phyloP scores from a whole-genome alignment of 805 yeast genomes.

The Candida multigemmis region DNA sequence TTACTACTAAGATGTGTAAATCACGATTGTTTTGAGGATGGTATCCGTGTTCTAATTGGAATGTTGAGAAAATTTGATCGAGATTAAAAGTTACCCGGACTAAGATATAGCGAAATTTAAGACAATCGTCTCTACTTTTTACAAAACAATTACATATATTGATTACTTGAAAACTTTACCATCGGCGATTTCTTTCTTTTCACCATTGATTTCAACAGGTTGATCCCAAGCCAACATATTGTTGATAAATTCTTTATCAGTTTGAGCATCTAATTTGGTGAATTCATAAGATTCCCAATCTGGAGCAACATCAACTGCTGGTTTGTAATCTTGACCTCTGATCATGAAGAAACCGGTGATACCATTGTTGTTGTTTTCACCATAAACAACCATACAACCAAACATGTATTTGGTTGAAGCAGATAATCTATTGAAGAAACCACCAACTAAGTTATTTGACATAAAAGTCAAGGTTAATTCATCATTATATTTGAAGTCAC shows the following conservation, averaged over 20 bases:
- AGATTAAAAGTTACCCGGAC: too few relatives aligned
- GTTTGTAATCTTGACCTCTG: constrained; percentile 85
- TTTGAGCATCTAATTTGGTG: constrained; percentile 74
- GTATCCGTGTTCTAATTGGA: too few relatives aligned
- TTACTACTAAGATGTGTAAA: too few relatives aligned
- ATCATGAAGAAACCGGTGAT: constrained; percentile 90
- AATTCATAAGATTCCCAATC: constrained; percentile 94
- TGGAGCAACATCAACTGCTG: constrained; percentile 98
- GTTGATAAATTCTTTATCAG: constrained; percentile 66
- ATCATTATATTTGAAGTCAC: constrained; percentile 95
- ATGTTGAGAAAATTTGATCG: too few relatives aligned
- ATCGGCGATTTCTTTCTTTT: constrained; percentile 81
- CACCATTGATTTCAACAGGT: constrained; percentile 77
- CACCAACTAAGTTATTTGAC: constrained; percentile 97
- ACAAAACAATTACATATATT: too few relatives aligned
- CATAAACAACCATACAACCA: constrained; percentile 91
- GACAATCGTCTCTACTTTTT: too few relatives aligned
- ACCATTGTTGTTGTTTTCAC: constrained; percentile 98
- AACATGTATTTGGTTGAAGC: constrained; percentile 92
- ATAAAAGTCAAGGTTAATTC: constrained; percentile 95
- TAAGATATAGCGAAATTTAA: too few relatives aligned
- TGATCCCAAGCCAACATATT: constrained; percentile 98
- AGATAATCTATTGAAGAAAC: constrained; percentile 91
- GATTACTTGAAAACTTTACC: constrained; percentile 93
- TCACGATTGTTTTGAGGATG: too few relatives aligned